Percentiles rank a stretch among this genome's conserved stretches.
phyloP scores from a whole-genome alignment of 2,329 filamentous ascomycete species.

The Sporothrix dimorphospora region DNA sequence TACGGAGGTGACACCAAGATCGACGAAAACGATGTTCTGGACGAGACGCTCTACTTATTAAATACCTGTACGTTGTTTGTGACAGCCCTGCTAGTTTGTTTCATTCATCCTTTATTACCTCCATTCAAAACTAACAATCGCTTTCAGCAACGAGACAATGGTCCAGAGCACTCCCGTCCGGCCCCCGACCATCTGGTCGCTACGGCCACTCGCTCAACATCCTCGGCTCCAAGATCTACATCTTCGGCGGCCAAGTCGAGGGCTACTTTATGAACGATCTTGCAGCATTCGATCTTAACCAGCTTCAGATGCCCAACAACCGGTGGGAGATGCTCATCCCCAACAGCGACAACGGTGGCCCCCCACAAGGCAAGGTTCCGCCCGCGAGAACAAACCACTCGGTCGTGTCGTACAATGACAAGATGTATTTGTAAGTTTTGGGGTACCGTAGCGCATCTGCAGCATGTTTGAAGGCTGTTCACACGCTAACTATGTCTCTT shows the following conservation, averaged over 20 bases:
- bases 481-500: not conserved
- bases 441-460: not conserved
- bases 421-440: constrained; percentile 79
- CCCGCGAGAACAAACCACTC: constrained; percentile 94
- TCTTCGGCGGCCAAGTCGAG: constrained; percentile 97
- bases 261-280: constrained; percentile 98
- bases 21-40: constrained; percentile 85
- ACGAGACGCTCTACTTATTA: constrained; percentile 93
- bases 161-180: constrained; percentile 89
- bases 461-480: not conserved
- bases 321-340: constrained; percentile 91
- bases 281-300: constrained; percentile 92
- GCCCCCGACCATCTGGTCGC: constrained; percentile 81
- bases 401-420: constrained; percentile 88
- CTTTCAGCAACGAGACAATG: constrained; percentile 88
- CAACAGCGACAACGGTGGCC: constrained; percentile 67
- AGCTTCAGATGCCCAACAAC: constrained; percentile 86
- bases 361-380: constrained; percentile 68
- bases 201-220: constrained; percentile 98
- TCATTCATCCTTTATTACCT: not conserved
- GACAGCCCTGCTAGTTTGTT: too few relatives aligned
- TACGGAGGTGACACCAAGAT: constrained; percentile 98
- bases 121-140: constrained; percentile 32
- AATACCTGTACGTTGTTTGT: constrained; percentile 81
- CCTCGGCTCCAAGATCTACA: constrained; percentile 92